Evolutionary conservation across 2,329 filamentous ascomycete species (phyloP).

Genomic region (Alternaria sp.): DNA sequence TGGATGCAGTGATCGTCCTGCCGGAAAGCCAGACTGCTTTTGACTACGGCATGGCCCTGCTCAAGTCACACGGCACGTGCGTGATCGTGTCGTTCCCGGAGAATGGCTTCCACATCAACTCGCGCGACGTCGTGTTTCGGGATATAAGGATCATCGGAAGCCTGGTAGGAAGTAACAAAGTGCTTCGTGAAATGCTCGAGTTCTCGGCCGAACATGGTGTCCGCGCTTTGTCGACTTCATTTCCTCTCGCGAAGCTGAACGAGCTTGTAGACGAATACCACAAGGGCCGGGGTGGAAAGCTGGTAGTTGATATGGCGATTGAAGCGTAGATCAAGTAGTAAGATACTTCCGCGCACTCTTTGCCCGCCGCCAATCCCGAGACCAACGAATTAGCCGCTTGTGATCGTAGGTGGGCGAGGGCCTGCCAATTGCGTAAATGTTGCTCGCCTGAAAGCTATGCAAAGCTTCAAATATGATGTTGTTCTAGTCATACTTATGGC

Average conservation of each 20-base stretch:
- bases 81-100: constrained; percentile 57
- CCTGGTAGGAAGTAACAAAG: constrained; percentile 52
- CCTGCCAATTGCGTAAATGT: neutral
- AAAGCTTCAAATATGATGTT: neutral
- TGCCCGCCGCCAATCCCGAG: neutral
- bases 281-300: constrained; percentile 53
- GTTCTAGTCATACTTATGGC: neutral
- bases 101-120: constrained; percentile 52
- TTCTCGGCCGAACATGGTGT: constrained; percentile 48
- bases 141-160: constrained; percentile 53
- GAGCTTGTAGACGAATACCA: constrained; percentile 54
- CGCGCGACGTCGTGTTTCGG: constrained; percentile 53
- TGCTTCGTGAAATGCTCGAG: constrained; percentile 49
- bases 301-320: constrained; percentile 52
- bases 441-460: neutral
- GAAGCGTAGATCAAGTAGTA: neutral
- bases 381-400: neutral
- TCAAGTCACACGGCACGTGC: constrained; percentile 55
- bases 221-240: constrained; percentile 45
- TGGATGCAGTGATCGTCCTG: constrained; percentile 56
- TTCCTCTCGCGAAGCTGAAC: constrained; percentile 47
- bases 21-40: constrained; percentile 57
- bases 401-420: no score
- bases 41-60: constrained; percentile 54
- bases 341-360: no score